Base-by-base conservation (phyloP, 305 asterid genomes). In the Ajuga reptans region DNA sequence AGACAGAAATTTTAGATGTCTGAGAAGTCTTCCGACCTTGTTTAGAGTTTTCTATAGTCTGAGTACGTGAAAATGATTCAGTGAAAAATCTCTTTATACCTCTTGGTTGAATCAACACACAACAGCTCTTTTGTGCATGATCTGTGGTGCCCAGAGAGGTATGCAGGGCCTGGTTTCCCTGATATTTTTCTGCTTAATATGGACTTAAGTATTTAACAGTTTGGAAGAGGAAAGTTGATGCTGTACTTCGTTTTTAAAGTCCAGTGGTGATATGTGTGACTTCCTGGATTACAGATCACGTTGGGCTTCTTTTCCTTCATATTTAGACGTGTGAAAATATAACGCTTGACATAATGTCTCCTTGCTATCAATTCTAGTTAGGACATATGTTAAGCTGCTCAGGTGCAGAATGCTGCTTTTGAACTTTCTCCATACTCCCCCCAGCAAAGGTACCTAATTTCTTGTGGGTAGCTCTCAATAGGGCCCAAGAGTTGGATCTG, bases 11-110 rank as follows among this genome's bases (percentile, higher is more conserved):
- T 27, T 4, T 1, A 29, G 59, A 61, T 66, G 71, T 52, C 9
- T 51, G 4, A 31, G 34, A 65, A 17, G 59, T 65, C 59, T 21
- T 50, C 49, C 9, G n/a, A 60, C 68, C 52, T 64, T 61, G 15
- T 75, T 46, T 68, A 9, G 37, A 33, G 61, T 45, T 60, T 50
- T 72, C 34, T 73, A n/a, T n/a, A 43, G 69, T 73, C 33, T 16
- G 15, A 54, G 33, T 53, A 45, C 41, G 53, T 41, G 36, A 63
- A 60, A 71, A 31, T 59, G 57, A 60, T 24, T 66, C 58, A 34
- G 64, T 64, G 56, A 41, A 36, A 55, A 74, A 8, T 45, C 33
- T 39, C 34, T 21, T 36, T 39, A 33, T 31, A 3, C 33, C 43
- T 47, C 77, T 51, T 47, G 21, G 41, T 51, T 4, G 37, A 52